Percentiles rank a stretch among this genome's conserved stretches.
These are phyloP conservation scores for Claviceps spartinae DNA, from an alignment of 2,329 filamentous ascomycete species.

Conservation along the genomic window DNA sequence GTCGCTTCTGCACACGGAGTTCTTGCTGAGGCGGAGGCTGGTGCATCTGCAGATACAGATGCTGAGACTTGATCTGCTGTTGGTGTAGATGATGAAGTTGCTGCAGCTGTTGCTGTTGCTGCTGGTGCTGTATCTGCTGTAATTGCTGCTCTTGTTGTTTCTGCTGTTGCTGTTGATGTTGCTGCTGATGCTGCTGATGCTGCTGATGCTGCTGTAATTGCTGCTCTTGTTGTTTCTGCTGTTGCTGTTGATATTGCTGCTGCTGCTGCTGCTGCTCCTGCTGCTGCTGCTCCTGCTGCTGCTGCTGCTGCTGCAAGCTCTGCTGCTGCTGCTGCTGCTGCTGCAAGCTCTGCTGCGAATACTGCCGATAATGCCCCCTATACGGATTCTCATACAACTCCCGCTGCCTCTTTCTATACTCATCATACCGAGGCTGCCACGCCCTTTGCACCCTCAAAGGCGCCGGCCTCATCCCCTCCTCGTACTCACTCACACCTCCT, in stretches of 20 bases:
- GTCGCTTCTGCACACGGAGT: constrained; percentile 9
- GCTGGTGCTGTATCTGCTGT: background rate
- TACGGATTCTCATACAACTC: background rate
- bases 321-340: background rate
- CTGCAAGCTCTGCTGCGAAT: background rate
- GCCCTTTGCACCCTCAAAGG: constrained; percentile 1
- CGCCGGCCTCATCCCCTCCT: constrained; percentile 1
- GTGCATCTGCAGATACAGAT: background rate
- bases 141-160: background rate
- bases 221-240: background rate
- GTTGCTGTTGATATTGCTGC: background rate
- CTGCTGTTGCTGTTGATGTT: background rate
- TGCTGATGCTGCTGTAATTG: background rate
- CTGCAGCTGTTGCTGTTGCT: background rate
- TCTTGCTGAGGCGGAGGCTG: constrained; percentile 6
- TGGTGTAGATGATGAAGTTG: background rate
- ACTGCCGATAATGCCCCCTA: background rate
- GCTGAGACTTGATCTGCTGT: background rate
- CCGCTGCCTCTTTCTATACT: constrained; percentile 4
- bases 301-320: background rate
- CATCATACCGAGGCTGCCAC: constrained; percentile 4
- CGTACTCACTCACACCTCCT: background rate
- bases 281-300: background rate
- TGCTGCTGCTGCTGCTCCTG: background rate
- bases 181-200: background rate